These are phyloP conservation scores for Tylopilus balloui DNA, from an alignment of 768 basidiomycete genomes.

Conservation along the genomic window DNA sequence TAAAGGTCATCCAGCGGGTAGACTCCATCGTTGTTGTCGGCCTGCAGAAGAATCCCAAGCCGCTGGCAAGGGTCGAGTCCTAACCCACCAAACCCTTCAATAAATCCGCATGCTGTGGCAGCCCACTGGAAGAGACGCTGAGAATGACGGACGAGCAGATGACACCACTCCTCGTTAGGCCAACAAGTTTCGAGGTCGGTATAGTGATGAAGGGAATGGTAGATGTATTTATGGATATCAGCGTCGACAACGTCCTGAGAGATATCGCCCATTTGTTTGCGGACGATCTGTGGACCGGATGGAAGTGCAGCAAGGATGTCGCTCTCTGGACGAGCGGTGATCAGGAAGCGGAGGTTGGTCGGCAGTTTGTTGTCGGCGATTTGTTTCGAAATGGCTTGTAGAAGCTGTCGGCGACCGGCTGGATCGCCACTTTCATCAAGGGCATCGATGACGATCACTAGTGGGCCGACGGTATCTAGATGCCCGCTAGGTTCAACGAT, in stretches of 20 bases:
- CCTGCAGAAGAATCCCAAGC: too few relatives aligned
- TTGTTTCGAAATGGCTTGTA: neutral
- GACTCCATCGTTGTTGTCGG: too few relatives aligned
- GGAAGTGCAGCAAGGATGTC: neutral
- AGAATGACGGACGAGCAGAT: neutral
- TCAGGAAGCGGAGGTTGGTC: neutral
- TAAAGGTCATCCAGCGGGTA: too few relatives aligned
- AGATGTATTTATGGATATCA: neutral
- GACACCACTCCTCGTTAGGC: neutral
- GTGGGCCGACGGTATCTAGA: neutral
- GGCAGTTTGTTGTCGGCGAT: neutral
- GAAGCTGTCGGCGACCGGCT: neutral
- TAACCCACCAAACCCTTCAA: neutral
- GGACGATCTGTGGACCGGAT: neutral
- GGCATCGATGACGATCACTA: neutral
- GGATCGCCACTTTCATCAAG: neutral
- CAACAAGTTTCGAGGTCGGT: neutral
- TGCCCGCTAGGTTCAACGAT: neutral
- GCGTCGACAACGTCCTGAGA: neutral
- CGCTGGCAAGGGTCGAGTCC: neutral
- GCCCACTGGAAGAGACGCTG: neutral
- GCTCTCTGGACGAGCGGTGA: neutral
- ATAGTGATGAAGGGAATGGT: neutral
- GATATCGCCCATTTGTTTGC: neutral
- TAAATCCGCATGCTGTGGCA: neutral